Evolutionary conservation across 164 flowering plant genomes (phyloP).

Genomic region (Vitis rupestris): DNA sequence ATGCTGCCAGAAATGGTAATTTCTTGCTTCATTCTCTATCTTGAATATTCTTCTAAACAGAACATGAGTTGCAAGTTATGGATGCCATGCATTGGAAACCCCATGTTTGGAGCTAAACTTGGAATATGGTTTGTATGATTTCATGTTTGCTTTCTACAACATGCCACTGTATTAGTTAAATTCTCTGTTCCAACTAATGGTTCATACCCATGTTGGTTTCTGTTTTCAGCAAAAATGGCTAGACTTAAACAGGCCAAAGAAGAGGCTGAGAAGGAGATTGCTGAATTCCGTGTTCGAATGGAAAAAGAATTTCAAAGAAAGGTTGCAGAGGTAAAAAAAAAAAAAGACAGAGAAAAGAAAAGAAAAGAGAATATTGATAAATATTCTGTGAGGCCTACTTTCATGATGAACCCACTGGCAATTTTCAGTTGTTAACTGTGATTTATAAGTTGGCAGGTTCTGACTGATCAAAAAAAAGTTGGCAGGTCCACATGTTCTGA

Average conservation of each 20-base stretch:
- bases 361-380: too few species aligned
- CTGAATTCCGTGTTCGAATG: constrained; percentile 55
- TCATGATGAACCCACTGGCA: too few species aligned
- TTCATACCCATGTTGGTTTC: not conserved
- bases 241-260: constrained; percentile 64
- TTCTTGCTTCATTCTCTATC: not conserved
- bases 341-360: too few species aligned
- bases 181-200: not conserved
- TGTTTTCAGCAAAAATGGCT: constrained; percentile 47
- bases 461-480: too few species aligned
- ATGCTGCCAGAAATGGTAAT: constrained; percentile 39
- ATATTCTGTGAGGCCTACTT: too few species aligned
- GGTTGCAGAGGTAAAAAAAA: constrained; percentile 42
- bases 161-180: not conserved
- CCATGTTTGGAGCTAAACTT: not conserved
- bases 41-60: too few species aligned
- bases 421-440: not conserved
- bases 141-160: not conserved
- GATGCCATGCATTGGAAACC: not conserved
- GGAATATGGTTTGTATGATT: not conserved
- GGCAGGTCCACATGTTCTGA: not conserved
- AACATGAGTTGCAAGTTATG: too few species aligned
- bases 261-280: constrained; percentile 62
- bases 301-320: constrained; percentile 56
- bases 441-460: not conserved